A percentile compares a stretch with the other conserved stretches of the same genome.
phyloP scores from a whole-genome alignment of 1,284 basidiomycete genomes.

The Tetrapyrgos nigripes region DNA sequence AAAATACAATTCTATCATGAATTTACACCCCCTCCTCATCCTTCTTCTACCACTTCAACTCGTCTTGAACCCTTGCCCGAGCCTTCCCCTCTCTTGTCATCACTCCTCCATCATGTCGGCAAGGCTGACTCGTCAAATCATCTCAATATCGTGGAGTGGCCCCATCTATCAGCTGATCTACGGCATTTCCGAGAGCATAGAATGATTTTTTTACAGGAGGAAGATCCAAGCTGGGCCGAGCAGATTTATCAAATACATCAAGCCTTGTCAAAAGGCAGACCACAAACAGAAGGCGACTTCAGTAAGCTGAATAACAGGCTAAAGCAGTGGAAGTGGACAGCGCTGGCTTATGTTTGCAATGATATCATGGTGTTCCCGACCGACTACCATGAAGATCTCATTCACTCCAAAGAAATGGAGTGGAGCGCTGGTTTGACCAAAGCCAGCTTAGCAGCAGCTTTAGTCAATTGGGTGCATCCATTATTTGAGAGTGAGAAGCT shows the following conservation, averaged over 20 bases:
- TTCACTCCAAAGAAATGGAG: background rate
- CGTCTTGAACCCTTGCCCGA: too few species aligned
- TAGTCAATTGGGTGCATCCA: background rate
- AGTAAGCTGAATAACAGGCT: background rate
- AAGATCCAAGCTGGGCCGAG: background rate
- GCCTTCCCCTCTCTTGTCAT: too few species aligned
- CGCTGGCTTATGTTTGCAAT: background rate
- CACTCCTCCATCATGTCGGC: background rate
- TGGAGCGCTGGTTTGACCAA: background rate
- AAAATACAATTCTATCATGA: background rate
- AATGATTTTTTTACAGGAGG: background rate
- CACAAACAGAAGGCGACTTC: background rate
- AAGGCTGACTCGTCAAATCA: background rate
- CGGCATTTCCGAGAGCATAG: background rate
- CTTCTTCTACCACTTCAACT: background rate
- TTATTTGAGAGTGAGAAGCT: background rate
- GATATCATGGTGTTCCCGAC: background rate
- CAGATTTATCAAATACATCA: background rate
- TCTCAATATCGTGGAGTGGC: conserved; percentile 1
- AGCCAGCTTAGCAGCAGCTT: background rate
- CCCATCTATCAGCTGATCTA: background rate
- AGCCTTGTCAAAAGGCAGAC: background rate
- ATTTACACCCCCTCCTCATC: conserved; percentile 1
- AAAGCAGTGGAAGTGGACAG: background rate
- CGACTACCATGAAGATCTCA: background rate